Evolutionary conservation across 495 filamentous ascomycete genomes (phyloP), one percentile per base, ranked within the genome.

Genomic region (Eremomyces bilateralis): DNA sequence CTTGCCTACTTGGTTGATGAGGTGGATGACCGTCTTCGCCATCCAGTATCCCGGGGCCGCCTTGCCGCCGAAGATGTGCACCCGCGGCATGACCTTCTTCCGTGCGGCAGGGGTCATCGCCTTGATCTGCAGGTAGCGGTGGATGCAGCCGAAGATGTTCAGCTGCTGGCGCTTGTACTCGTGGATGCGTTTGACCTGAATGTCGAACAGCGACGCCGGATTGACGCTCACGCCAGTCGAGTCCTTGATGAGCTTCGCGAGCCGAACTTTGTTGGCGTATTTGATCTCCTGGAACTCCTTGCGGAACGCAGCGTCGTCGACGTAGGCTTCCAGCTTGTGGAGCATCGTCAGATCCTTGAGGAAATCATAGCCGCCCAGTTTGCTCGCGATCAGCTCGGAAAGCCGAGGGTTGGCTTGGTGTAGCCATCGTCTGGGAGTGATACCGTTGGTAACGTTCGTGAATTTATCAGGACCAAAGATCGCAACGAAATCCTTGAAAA

Each of bases 141-240:
- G 77, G 46, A 97, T 95, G 39, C 92, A 80, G 33, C 88, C 88
- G 45, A 97, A 94, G 50, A 97, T 94, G 60, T 97, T 97, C 48
- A 97, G 71, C 52, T 97, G 88, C 58, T 97, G 88, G 34, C 88
- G 77, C 65, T 97, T 97, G 59, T 97, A 97, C 60, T 97, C 88
- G 57, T 97, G 88, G 51, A 97, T 97, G 42, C 88, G 78, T 63
- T 97, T 97, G 37, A 95, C 88, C 53, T 97, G 88, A 6, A 97
- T 76, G 48, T 97, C 88, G 45, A 97, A 97, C 21, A 97, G 64
- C 0, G 85, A 69, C 17, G 71, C 62, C 1, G 88, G 90, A 52
- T 90, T 84, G 47, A 97, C 81, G 12, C 63, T 70, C 35, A 88
- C 67, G 18, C 73, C 72, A 3, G 70, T 77, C 4, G 71, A 76